Evolutionary conservation across 768 basidiomycete genomes (phyloP), one percentile per base, ranked within the genome.

Genomic region (Termitomyces sp.): DNA sequence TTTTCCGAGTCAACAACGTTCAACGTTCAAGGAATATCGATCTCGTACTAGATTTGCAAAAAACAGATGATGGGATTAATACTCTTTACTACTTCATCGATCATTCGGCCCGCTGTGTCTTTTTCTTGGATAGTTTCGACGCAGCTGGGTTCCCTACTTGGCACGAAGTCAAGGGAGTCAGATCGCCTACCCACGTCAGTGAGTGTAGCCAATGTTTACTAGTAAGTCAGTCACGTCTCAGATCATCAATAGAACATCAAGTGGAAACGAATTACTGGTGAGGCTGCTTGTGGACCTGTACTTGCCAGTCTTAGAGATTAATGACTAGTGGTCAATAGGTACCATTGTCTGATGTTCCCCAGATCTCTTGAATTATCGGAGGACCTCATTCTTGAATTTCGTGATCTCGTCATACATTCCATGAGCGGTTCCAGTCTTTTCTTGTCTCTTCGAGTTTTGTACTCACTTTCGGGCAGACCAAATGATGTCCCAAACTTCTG

Each of bases 71-170:
- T 60, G 62, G 36, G 16, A 48, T 63, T 71, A 73, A 65, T 63
- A 77, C 62, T 4, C 58, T 62, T n/a, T 73, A 73, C 54, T 73
- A 73, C 50, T 65, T 71, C 22, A 67, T 69, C 32, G 76, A 84
- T 62, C 83, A 85, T 48, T 22, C 65, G 1, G 69, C 71, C 0
- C 77, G 81, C 20, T 67, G 73, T n/a, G 70, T 87, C 11, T 88
- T 88, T 63, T 89, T 83, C 78, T 58, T 86, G 39, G 78, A 86
- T 49, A 64, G 73, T 0, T 81, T 77, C 58, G 67, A 78, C 0
- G 74, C 78, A 0, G 46, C 58, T 0, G 57, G 69, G 7, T 66
- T 85, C 36, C 60, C 57, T 3, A 55, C 58, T 2, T 76, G 68
- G 70, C 11, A 46, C 28, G 73, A 79, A 38, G 69, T 76, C 2